Evolutionary conservation across 1,284 basidiomycete genomes (phyloP).

Genomic region (Ustilago nuda): DNA sequence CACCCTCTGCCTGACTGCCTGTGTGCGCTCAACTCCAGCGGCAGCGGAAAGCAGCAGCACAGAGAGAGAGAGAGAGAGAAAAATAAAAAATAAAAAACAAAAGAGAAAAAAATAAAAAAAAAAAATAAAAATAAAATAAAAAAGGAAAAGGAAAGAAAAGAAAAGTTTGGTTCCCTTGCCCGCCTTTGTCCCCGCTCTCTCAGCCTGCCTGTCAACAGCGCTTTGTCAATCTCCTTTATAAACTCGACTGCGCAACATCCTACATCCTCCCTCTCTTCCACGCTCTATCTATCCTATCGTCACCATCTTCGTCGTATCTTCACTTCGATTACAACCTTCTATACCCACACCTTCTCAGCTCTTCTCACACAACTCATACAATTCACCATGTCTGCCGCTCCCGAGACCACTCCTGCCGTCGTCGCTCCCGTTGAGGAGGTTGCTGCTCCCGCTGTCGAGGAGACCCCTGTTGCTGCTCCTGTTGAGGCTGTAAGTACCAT

Average conservation of each 20-base stretch:
- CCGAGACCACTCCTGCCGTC: slow-evolving; percentile 39
- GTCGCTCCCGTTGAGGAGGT: slow-evolving; percentile 42
- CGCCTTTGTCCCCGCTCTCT: slow-evolving; percentile 3
- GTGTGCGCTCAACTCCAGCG: neutral
- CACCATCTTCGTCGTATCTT: slow-evolving; percentile 13
- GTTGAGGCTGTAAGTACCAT: slow-evolving; percentile 19
- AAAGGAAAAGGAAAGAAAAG: slow-evolving; percentile 1
- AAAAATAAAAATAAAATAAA: no score
- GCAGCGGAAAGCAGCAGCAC: slow-evolving; percentile 22
- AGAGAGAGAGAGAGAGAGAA: neutral
- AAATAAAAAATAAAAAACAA: no score
- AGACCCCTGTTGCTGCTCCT: slow-evolving; percentile 25
- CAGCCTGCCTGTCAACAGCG: slow-evolving; percentile 9
- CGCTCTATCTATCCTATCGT: slow-evolving; percentile 14
- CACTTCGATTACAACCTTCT: slow-evolving; percentile 10
- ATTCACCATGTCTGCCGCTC: slow-evolving; percentile 52
- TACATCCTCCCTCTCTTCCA: slow-evolving; percentile 13
- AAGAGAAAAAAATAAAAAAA: no score
- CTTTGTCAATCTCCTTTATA: slow-evolving; percentile 34
- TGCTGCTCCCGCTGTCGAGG: slow-evolving; percentile 39
- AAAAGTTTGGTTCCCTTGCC: neutral
- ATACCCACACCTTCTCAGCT: slow-evolving; percentile 17
- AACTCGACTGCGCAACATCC: slow-evolving; percentile 25
- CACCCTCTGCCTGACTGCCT: neutral
- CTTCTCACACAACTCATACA: slow-evolving; percentile 10